These are phyloP conservation scores for Ceriops tagal DNA, from an alignment of 345 rosid species.

Conservation along the genomic window DNA sequence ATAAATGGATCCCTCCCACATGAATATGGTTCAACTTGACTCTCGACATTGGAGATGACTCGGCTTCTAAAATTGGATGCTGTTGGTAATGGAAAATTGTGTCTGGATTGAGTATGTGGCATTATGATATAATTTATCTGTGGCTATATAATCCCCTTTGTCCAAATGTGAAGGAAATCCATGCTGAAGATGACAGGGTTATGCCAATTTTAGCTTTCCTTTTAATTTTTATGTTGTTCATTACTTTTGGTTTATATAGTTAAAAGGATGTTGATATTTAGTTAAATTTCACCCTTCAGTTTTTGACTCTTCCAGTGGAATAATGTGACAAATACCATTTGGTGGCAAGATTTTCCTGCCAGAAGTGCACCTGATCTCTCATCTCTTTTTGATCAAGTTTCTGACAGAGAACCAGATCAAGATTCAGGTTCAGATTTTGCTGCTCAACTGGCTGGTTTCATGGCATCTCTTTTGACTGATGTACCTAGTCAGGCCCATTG, in stretches of 20 bases:
- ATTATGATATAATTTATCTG: not conserved
- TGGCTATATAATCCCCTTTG: not conserved
- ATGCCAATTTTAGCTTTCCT: not conserved
- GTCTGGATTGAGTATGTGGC: not conserved
- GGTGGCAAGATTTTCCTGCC: conserved; percentile 98
- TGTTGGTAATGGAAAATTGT: not conserved
- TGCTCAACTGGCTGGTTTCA: conserved; percentile 86
- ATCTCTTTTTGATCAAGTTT: conserved; percentile 56
- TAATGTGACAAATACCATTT: conserved; percentile 77
- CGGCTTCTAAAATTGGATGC: not conserved
- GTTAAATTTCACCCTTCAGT: conserved; percentile 12
- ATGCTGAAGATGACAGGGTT: not conserved
- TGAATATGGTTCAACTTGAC: not conserved
- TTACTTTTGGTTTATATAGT: not conserved
- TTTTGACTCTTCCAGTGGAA: conserved; percentile 61
- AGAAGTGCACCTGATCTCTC: conserved; percentile 56
- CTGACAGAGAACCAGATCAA: conserved; percentile 29
- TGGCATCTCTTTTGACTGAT: conserved; percentile 74
- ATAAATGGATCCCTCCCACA: not conserved
- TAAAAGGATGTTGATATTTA: not conserved
- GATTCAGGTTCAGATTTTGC: conserved; percentile 63
- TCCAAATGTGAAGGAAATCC: not conserved
- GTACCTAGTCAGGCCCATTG: conserved; percentile 84
- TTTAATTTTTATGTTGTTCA: not conserved
- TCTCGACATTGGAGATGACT: not conserved